Evolutionary conservation across 208 protist species (phyloP).

Genomic region (Crithidia thermophila): DNA sequence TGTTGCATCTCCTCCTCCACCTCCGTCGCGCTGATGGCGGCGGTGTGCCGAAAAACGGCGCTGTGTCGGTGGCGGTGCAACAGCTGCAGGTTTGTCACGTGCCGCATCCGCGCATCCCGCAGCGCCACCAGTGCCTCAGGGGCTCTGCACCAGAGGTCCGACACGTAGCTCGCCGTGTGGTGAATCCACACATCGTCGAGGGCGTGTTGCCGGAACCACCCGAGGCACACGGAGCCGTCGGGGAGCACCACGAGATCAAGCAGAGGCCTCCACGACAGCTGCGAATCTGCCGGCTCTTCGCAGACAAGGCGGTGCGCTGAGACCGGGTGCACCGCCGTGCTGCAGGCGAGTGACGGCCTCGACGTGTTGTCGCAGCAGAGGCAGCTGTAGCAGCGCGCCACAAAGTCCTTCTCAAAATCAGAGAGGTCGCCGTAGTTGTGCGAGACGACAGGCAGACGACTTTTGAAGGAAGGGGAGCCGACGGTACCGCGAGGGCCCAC

Average conservation of each 20-base stretch:
- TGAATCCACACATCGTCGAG: slow-evolving; percentile 16
- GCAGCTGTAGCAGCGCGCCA: slow-evolving; percentile 6
- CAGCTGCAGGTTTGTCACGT: not conserved
- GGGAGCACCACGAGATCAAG: slow-evolving; percentile 25
- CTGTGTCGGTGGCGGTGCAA: slow-evolving; percentile 11
- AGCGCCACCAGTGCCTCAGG: not conserved
- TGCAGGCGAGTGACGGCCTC: not conserved
- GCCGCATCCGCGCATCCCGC: not conserved
- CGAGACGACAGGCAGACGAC: not conserved
- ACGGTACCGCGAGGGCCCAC: not conserved
- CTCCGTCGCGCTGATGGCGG: not conserved
- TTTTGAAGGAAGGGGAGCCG: not conserved
- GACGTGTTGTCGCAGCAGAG: not conserved
- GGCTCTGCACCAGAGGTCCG: slow-evolving; percentile 15
- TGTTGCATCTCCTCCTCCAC: not conserved
- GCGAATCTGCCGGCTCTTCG: not conserved
- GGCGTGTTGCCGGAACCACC: slow-evolving; percentile 23
- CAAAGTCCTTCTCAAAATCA: slow-evolving; percentile 13
- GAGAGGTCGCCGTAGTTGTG: slow-evolving; percentile 8
- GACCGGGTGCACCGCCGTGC: not conserved
- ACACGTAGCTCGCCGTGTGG: slow-evolving; percentile 9
- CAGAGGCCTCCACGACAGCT: slow-evolving; percentile 12
- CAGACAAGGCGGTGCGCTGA: not conserved
- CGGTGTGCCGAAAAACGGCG: not conserved
- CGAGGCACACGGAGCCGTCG: slow-evolving; percentile 8